These are phyloP conservation scores for Lantana camara DNA, from an alignment of 257 asterid genomes.

Conservation along the genomic window DNA sequence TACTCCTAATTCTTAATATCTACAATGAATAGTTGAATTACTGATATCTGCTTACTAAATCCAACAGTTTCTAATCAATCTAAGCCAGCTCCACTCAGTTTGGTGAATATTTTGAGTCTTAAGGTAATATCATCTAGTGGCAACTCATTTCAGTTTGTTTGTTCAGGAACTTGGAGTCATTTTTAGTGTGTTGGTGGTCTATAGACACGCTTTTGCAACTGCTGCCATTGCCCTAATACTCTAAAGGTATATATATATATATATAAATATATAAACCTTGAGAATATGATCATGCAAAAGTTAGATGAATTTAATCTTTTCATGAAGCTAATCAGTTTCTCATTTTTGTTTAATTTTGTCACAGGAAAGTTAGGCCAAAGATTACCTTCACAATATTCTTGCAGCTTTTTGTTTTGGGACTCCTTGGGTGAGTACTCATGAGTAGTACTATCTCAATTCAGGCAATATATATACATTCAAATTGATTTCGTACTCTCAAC, in stretches of 20 bases:
- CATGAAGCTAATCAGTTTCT: too few species aligned
- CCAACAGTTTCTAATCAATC: background rate
- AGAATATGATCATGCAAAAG: too few species aligned
- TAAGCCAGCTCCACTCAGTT: background rate
- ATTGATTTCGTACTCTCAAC: too few species aligned
- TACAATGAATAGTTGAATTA: background rate
- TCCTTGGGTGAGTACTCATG: constrained; percentile 97
- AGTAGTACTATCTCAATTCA: background rate
- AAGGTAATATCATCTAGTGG: constrained; percentile 3
- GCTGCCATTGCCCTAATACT: constrained; percentile 73
- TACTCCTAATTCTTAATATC: constrained; percentile 14
- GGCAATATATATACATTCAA: background rate
- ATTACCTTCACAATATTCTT: constrained; percentile 73
- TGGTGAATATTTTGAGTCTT: background rate
- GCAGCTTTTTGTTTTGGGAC: constrained; percentile 85
- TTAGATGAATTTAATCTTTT: too few species aligned
- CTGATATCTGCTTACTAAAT: background rate
- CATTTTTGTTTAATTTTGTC: too few species aligned
- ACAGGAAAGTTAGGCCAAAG: constrained; percentile 93
- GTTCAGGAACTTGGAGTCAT: constrained; percentile 34
- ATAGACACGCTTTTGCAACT: constrained; percentile 91
- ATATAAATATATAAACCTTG: too few species aligned
- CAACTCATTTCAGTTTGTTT: constrained; percentile 10
- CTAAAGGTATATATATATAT: constrained; percentile 54
- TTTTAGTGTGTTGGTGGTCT: constrained; percentile 94